Evolutionary conservation across 768 basidiomycete species (phyloP), one percentile per base, ranked within the genome.

Genomic region (Leucocoprinus leucothites): DNA sequence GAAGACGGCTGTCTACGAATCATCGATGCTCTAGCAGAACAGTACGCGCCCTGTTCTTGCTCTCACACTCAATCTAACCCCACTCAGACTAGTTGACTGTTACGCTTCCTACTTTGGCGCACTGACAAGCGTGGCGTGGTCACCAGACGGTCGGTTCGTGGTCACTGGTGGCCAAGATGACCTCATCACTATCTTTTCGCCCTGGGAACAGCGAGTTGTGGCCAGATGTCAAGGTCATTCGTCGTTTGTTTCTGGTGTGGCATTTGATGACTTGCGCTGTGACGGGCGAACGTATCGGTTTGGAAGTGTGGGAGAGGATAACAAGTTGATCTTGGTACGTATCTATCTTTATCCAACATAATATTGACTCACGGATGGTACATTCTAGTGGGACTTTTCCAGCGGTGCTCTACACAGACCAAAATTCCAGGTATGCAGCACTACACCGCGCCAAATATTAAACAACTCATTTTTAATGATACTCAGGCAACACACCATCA

Each of bases 221-320:
- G 97, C 97, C 3, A 82, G 95, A 53, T 98, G 97, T 72, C 94
- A 97, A 69, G 97, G 97, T 0, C 97, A 99, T 65, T 91, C 92
- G 0, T 95, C 93, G 1, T 98, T 97, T 65, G 91, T 99, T 6
- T 88, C 92, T 0, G 78, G 84, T 9, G 81, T 98, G 16, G 87
- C 89, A 1, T 98, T 98, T 66, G 97, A 99, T 67, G 86, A 88
- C n/a, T 74, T 85, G 26, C 82, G 89, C 18, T 91, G 91, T 61
- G 92, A 95, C 61, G 88, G 89, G 25, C 80, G 94, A 31, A 92
- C 93, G 40, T 96, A 98, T 65, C 82, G 96, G 7, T 98, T 99
- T 64, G 94, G 89, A 1, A 95, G 92, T 64, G 93, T 98, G 2
- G 97, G 94, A 16, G 96, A 98, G 68, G 97, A 99, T 63, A 97